Evolutionary conservation across 768 basidiomycete genomes (phyloP), one percentile per base, ranked within the genome.

Genomic region (Tulasnella sp.): DNA sequence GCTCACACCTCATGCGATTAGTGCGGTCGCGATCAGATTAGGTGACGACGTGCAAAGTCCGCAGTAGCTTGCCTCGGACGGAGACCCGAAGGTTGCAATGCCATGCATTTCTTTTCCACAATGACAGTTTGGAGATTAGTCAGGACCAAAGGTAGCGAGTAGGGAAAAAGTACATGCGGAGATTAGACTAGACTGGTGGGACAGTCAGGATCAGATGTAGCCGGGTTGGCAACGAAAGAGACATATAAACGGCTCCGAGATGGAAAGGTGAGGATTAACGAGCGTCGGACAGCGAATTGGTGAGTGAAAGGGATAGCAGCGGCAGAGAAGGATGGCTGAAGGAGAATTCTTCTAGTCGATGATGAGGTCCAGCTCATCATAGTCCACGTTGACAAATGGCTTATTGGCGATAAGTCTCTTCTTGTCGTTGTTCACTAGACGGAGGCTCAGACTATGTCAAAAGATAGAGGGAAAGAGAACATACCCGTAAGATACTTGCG

Each of bases 311-410:
- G 12, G 28, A 28, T 20, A 37, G 3, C 31, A 37, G 18, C 24
- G 34, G 18, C n/a, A 7, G 16, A 28, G 28, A 14, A n/a, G n/a
- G 2, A 37, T 14, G 18, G 6, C 12, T 37, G 64, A 34, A 14
- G 64, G 64, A 37, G 18, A 9, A 60, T 37, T 12, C 64, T 16
- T 37, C 40, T 75, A 75, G 44, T 77, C 76, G 37, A 58, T 41
- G 31, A 75, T 75, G 18, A 80, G 74, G 72, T 80, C 79, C 40
- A 80, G 48, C 72, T 80, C 74, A 34, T 72, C 58, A 20, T 48
- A 75, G 48, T 80, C 79, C 44, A 80, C 72, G 34, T 74, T 72
- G 46, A 48, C 72, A 31, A 80, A 80, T 24, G 79, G 79, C 34
- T 75, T 73, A 12, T 44, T 50, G 37, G 54, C 50, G 24, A 80